Evolutionary conservation across 2,329 filamentous ascomycete species (phyloP).

Genomic region (Zasmidium angulare): DNA sequence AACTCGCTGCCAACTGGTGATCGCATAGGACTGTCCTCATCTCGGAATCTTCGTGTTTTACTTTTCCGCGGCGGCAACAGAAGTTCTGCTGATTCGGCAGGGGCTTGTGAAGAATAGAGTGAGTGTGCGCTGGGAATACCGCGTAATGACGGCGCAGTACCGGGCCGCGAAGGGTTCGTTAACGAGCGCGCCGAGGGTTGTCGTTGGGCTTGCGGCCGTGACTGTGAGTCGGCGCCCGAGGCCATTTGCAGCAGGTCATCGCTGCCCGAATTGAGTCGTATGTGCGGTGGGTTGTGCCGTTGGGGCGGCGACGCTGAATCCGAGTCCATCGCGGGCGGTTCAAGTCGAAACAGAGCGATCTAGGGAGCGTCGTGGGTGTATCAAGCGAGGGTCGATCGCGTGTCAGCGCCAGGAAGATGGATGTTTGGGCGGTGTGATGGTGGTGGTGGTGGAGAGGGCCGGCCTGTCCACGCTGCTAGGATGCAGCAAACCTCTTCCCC

Average conservation of each 20-base stretch:
- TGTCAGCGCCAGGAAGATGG: not conserved
- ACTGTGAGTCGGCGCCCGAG: conserved; percentile 18
- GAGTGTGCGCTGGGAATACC: conserved; percentile 21
- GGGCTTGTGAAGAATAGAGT: conserved; percentile 28
- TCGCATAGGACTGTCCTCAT: conserved; percentile 51
- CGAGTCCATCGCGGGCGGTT: conserved; percentile 17
- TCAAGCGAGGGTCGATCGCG: not conserved
- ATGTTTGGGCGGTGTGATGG: not conserved
- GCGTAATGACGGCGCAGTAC: conserved; percentile 37
- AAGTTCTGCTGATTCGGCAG: conserved; percentile 50
- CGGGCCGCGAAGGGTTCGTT: conserved; percentile 38
- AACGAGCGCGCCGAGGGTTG: conserved; percentile 47
- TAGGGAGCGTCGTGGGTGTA: not conserved
- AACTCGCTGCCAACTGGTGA: conserved; percentile 52
- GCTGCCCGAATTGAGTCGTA: conserved; percentile 63
- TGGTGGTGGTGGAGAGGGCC: not conserved
- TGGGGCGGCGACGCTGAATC: conserved; percentile 24
- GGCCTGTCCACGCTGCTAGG: not conserved
- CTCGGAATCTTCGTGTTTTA: conserved; percentile 51
- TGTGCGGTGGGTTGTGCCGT: conserved; percentile 52
- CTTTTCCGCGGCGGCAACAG: conserved; percentile 52
- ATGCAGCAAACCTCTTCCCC: not conserved
- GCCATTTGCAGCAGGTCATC: conserved; percentile 51
- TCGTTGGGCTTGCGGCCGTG: conserved; percentile 40
- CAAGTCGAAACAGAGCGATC: not conserved